Evolutionary conservation across 2,329 filamentous ascomycete species (phyloP).

Genomic region (Penicillium sclerotigenum): DNA sequence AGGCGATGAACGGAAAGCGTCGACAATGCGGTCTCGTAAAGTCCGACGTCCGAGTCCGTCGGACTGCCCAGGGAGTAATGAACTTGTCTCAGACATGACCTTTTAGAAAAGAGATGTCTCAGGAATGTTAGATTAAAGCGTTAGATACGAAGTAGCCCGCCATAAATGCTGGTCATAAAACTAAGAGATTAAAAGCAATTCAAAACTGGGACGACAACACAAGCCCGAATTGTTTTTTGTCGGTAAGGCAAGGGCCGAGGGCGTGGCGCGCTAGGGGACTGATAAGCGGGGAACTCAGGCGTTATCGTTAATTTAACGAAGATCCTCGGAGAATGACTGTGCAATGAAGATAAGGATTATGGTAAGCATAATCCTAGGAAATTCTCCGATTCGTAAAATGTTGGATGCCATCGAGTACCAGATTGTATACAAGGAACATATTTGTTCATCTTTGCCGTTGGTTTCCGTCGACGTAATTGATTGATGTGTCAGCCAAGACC

Average conservation of each 20-base stretch:
- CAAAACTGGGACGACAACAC: neutral
- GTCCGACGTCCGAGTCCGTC: conserved; percentile 26
- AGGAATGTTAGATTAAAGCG: neutral
- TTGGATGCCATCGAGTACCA: neutral
- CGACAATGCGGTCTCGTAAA: conserved; percentile 32
- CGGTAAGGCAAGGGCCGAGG: conserved; percentile 20
- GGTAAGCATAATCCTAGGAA: neutral
- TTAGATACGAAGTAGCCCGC: neutral
- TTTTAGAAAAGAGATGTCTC: neutral
- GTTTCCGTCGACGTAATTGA: neutral
- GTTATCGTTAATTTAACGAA: conserved; percentile 3
- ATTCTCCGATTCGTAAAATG: neutral
- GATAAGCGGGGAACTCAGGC: conserved; percentile 19
- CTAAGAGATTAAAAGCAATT: conserved; percentile 2
- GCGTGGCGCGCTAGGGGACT: conserved; percentile 13
- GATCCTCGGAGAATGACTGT: neutral
- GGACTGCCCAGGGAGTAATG: conserved; percentile 18
- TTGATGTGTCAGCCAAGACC: conserved; percentile 1
- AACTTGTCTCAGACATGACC: conserved; percentile 29
- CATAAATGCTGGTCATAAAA: conserved; percentile 7
- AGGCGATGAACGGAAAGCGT: conserved; percentile 28
- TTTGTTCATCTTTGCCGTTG: neutral
- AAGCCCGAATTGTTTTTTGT: neutral
- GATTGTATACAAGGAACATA: neutral
- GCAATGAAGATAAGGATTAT: neutral